Conservation (phyloP, 1,284 basidiomycete genomes). For the Cutaneotrichosporon arboriforme region DNA sequence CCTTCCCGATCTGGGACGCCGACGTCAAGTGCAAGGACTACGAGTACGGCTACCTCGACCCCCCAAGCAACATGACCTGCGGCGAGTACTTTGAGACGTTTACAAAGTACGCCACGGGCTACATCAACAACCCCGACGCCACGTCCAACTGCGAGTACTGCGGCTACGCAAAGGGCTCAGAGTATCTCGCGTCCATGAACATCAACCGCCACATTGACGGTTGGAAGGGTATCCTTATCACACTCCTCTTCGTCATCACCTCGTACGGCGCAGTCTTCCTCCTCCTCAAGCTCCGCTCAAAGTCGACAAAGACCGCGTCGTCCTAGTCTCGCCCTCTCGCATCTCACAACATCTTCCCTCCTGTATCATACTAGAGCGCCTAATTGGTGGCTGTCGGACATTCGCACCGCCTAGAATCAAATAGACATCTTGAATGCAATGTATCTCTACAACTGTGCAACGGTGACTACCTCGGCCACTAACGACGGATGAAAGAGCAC, state of each 20-base stretch:
- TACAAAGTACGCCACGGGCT: conserved; percentile 24
- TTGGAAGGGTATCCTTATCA: conserved; percentile 39
- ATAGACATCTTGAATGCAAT: too few relatives aligned
- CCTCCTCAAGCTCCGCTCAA: conserved; percentile 33
- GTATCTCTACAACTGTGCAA: too few relatives aligned
- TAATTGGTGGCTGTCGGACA: too few relatives aligned
- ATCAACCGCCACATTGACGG: conserved; percentile 27
- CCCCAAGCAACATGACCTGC: conserved; percentile 43
- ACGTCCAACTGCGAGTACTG: conserved; percentile 39
- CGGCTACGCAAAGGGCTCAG: conserved; percentile 29
- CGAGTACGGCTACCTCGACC: conserved; percentile 40
- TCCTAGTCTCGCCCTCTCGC: too few relatives aligned
- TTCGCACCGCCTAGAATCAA: too few relatives aligned
- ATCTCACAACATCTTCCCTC: not conserved
- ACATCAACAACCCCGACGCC: conserved; percentile 33
- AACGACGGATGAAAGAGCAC: too few relatives aligned
- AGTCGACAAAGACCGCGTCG: conserved; percentile 29
- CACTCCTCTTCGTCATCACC: conserved; percentile 25
- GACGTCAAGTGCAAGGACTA: conserved; percentile 31
- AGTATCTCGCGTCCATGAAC: conserved; percentile 38
- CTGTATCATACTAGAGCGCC: not conserved
- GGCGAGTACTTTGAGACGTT: conserved; percentile 31
- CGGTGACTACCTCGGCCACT: too few relatives aligned
- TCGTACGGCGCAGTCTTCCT: conserved; percentile 35
- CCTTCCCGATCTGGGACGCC: conserved; percentile 30